A percentile compares a stretch with the other conserved stretches of the same genome.
Evolutionary conservation across 1,284 basidiomycete species (phyloP).

Genomic region (Leccinum subrobustum): DNA sequence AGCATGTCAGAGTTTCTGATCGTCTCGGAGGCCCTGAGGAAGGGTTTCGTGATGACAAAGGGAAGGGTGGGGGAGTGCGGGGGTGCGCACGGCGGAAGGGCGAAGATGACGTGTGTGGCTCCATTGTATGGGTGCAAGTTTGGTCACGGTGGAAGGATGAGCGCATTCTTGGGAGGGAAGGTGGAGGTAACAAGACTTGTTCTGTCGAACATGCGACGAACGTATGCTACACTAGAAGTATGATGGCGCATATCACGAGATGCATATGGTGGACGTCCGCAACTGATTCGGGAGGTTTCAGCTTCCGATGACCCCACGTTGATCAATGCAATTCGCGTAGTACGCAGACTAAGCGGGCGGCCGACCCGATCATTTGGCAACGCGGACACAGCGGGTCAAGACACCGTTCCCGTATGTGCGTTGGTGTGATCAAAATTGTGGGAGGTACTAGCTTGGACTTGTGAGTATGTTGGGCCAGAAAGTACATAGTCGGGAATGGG

Average conservation of each 20-base stretch:
- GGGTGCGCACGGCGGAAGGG: conserved; percentile 8
- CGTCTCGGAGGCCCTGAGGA: conserved; percentile 19
- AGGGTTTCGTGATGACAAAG: conserved; percentile 12
- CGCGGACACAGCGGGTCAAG: conserved; percentile 3
- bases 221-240: conserved; percentile 13
- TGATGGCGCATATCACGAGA: not conserved
- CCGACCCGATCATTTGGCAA: conserved; percentile 12
- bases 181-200: conserved; percentile 4
- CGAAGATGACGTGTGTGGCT: conserved; percentile 21
- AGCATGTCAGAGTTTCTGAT: conserved; percentile 11
- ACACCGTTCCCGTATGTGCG: conserved; percentile 9
- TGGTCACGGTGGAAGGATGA: conserved; percentile 9
- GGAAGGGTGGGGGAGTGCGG: conserved; percentile 21
- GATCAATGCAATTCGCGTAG: conserved; percentile 8
- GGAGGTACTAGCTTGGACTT: not conserved
- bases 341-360: not conserved
- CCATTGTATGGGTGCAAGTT: not conserved
- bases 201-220: conserved; percentile 18
- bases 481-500: conserved; percentile 2
- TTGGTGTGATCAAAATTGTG: conserved; percentile 9
- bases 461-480: not conserved
- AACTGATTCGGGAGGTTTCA: not conserved
- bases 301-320: conserved; percentile 7
- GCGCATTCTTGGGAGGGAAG: not conserved
- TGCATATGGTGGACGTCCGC: not conserved